Evolutionary conservation across 352 stramenopile genomes (phyloP).

Genomic region (Pythium sp.): DNA sequence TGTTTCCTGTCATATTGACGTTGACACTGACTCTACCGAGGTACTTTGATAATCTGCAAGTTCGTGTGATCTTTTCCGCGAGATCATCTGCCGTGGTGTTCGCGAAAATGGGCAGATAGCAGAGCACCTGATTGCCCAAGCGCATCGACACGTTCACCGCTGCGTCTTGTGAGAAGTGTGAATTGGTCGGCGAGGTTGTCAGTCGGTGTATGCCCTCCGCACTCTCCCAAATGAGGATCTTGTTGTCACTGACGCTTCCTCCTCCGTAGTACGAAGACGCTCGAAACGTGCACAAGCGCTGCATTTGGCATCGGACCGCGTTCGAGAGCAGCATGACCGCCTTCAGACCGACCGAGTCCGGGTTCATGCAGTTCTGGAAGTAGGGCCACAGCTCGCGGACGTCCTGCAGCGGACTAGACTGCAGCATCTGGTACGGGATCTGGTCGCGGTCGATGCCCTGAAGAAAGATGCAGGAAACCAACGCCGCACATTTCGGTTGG

Average conservation of each 20-base stretch:
- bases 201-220: conserved; percentile 25
- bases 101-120: conserved; percentile 32
- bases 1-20: conserved; percentile 23
- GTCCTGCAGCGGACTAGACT: conserved; percentile 11
- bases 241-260: conserved; percentile 20
- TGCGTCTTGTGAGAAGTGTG: conserved; percentile 9
- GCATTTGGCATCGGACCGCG: conserved; percentile 49
- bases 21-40: conserved; percentile 31
- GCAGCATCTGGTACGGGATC: conserved; percentile 21
- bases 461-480: conserved; percentile 38
- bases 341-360: conserved; percentile 24
- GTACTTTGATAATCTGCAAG: conserved; percentile 45
- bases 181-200: not conserved
- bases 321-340: conserved; percentile 43
- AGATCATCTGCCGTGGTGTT: conserved; percentile 25
- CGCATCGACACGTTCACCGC: conserved; percentile 36
- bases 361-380: conserved; percentile 30
- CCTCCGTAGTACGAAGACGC: conserved; percentile 15
- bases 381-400: conserved; percentile 35
- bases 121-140: conserved; percentile 33
- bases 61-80: conserved; percentile 31
- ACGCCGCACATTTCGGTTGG: conserved; percentile 33
- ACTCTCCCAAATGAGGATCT: conserved; percentile 48
- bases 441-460: conserved; percentile 26
- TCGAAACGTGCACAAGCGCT: conserved; percentile 38